Base-by-base conservation (phyloP, 805 yeast species). In the Saccharomycopsis vini region DNA sequence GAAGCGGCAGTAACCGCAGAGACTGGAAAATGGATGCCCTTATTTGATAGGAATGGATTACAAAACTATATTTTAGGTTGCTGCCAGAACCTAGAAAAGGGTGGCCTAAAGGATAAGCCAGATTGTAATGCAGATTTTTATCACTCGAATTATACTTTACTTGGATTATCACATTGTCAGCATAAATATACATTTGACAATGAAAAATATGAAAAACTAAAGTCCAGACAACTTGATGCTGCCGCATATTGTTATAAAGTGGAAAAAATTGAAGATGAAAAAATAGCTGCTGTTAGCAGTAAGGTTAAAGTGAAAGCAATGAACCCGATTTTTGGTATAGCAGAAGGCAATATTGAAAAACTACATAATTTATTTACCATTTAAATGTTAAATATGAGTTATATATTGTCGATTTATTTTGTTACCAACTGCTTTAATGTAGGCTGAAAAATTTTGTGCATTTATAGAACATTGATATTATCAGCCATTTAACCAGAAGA, bases 41-140 rank as follows among this genome's bases (percentile, higher is more conserved):
- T 71, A 46, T 56, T 81, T 47, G 68, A 78, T 46, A 71, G 88
- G 47, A 65, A 69, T 7, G 77, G 74, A 1, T 62, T 90, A 36
- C 73, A 69, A 43, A 69, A 73, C 40, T 92, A 85, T 57, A 74
- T 86, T 3, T 59, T 87, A 23, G 68, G 72, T 49, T 88, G 96
- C 57, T 78, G 95, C 49, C 98, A 92, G 61, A 64, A 48, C 29
- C 53, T 68, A 12, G 56, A 54, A 1, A 55, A 55, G 2, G 94
- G 95, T 1, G 98, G 98, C 0, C 64, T 92, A 18, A 62, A 80
- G 38, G 99, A 92, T 59, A 92, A 92, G 59, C 97, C 97, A 0
- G 86, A 86, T 1, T 75, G 72, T 49, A 53, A 61, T 5, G 78
- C 92, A 0, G 99, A 92, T 59, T 81, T 80, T 46, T 92, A 92